Base-by-base conservation (phyloP, 768 basidiomycete genomes). In the Termitomyces sp. region DNA sequence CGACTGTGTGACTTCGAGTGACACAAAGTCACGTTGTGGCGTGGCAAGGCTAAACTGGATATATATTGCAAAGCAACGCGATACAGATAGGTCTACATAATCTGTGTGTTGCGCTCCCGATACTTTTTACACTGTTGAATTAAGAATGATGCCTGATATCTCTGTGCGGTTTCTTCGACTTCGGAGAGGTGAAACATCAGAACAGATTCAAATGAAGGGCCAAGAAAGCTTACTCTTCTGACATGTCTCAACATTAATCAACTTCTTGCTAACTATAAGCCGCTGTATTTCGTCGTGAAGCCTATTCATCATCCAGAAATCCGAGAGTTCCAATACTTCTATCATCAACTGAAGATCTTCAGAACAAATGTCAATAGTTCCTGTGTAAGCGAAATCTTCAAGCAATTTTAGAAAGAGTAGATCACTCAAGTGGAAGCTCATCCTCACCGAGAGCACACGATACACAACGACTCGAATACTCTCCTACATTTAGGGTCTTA, bases 331-430 rank as follows among this genome's bases (percentile, higher is more conserved):
- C 37, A 76, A 52, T 6, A 72, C 55, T 33, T 70, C 66, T 9
- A 77, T 58, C 13, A 73, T 62, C n/a, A 63, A 27, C 18, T 58
- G 58, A 18, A 50, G 34, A 16, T 66, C 60, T 6, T 57, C 57
- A 15, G 54, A 34, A 36, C 15, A 20, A 3, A 46, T 7, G 20
- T 33, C 22, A 7, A 60, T 44, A 3, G 24, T 57, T 12, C 71
- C 68, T 0, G 70, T 73, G 55, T 77, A 76, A 1, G 71, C 65
- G 36, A 67, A 68, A 58, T 77, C 75, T 77, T 53, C 5, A 48
- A 51, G 18, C 27, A 24, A 37, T 4, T 27, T 34, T 12, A 13
- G 18, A 24, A n/a, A 7, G 27, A 13, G 37, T 27, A 24, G 9
- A 55, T 6, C 12, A 18, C 51, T 11, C 3, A 31, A 33, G 33